Evolutionary conservation across 305 asterid genomes (phyloP).

Genomic region (Nicotiana rustica): DNA sequence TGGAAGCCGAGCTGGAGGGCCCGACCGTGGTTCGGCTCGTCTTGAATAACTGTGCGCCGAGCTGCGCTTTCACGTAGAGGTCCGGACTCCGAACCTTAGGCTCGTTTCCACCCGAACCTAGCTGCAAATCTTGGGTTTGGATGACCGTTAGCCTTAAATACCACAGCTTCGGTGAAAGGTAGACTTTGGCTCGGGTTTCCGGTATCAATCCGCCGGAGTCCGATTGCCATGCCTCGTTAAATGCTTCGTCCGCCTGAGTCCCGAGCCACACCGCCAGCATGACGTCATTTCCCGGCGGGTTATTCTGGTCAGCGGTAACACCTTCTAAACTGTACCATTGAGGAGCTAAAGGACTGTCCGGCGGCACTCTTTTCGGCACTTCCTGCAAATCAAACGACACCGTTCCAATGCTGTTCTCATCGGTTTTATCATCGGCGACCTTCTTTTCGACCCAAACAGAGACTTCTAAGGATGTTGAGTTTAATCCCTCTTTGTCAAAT

Average conservation of each 20-base stretch:
- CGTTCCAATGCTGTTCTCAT: constrained; percentile 61
- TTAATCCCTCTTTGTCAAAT: constrained; percentile 79
- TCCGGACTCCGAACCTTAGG: constrained; percentile 71
- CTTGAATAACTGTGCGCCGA: constrained; percentile 81
- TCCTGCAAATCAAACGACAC: constrained; percentile 85
- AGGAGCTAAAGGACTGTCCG: constrained; percentile 96
- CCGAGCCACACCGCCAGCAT: constrained; percentile 95
- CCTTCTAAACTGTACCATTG: constrained; percentile 86
- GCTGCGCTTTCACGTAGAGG: constrained; percentile 83
- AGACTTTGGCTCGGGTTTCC: constrained; percentile 94
- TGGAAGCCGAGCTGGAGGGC: constrained; percentile 50
- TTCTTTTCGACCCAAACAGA: constrained; percentile 63
- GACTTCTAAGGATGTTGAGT: constrained; percentile 77
- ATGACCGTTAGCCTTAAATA: constrained; percentile 93
- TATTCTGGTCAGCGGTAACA: constrained; percentile 41
- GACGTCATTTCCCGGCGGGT: constrained; percentile 68
- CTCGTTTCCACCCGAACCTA: constrained; percentile 59
- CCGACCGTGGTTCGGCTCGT: constrained; percentile 73
- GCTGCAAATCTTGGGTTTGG: constrained; percentile 92
- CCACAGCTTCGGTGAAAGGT: constrained; percentile 96
- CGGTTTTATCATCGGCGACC: constrained; percentile 35
- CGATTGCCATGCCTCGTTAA: constrained; percentile 97
- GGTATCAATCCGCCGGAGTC: constrained; percentile 94
- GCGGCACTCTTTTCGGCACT: constrained; percentile 88
- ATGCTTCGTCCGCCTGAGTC: constrained; percentile 89